Evolutionary conservation across 306 rosid genomes (phyloP).

Genomic region (Geum urbanum): DNA sequence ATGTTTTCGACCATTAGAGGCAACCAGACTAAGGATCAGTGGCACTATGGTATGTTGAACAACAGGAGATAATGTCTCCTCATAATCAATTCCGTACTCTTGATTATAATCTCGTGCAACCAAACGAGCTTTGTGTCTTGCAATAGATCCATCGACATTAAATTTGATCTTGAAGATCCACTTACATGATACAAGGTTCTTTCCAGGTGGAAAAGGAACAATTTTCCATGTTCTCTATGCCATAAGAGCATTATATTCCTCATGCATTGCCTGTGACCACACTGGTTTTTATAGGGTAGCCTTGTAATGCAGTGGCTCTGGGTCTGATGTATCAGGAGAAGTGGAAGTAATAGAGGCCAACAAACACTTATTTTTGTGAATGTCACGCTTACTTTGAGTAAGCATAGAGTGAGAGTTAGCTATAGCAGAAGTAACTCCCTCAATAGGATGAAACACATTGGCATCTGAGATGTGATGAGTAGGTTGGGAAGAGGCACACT

Average conservation of each 20-base stretch:
- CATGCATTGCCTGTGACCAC: background rate
- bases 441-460: too few species aligned
- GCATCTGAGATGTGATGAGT: too few species aligned
- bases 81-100: background rate
- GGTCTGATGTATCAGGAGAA: background rate
- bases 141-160: background rate
- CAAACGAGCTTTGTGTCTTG: background rate
- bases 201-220: background rate
- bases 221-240: background rate
- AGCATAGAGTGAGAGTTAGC: background rate
- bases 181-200: background rate
- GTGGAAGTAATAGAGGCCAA: too few species aligned
- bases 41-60: background rate
- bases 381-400: background rate
- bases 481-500: too few species aligned
- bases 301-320: background rate
- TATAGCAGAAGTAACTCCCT: too few species aligned
- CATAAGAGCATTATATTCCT: background rate
- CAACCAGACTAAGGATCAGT: background rate
- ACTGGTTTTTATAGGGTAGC: background rate
- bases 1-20: background rate
- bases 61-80: background rate
- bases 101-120: background rate
- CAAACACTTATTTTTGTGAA: too few species aligned
- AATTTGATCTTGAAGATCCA: background rate